phyloP scores from a whole-genome alignment of 140 eudicot species.

The Flaveria floridana region DNA sequence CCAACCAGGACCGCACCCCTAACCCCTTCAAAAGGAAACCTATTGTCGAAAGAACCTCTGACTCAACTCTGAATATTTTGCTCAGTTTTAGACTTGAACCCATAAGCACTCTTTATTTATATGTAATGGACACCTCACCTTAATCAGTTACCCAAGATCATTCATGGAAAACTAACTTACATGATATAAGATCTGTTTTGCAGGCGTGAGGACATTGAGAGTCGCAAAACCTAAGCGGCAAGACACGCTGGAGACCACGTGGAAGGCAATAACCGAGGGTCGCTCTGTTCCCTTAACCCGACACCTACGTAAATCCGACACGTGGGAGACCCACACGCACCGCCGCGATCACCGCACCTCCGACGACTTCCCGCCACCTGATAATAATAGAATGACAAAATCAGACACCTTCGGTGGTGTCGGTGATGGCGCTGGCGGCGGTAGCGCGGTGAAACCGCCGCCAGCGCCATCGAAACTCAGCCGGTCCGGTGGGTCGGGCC shows the following conservation, averaged over 20 bases:
- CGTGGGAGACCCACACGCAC: conserved; percentile 63
- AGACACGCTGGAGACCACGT: conserved; percentile 77
- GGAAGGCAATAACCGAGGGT: conserved; percentile 85
- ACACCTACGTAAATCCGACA: conserved; percentile 80
- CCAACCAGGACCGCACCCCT: too few species aligned
- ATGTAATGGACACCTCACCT: too few species aligned
- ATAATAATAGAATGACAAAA: conserved; percentile 34
- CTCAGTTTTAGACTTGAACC: too few species aligned
- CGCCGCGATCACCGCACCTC: conserved; percentile 23
- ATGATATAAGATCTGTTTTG: not conserved
- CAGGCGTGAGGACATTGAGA: conserved; percentile 54
- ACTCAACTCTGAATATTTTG: too few species aligned
- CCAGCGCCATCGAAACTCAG: conserved; percentile 28
- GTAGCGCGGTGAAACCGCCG: conserved; percentile 23
- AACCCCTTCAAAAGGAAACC: too few species aligned
- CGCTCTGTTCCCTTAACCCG: conserved; percentile 66
- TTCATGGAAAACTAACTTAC: not conserved
- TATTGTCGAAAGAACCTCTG: too few species aligned
- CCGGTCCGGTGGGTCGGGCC: conserved; percentile 45
- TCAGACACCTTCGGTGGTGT: conserved; percentile 48
- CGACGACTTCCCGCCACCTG: not conserved
- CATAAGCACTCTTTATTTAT: too few species aligned
- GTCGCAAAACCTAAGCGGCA: conserved; percentile 60
- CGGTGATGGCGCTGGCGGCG: conserved; percentile 3
- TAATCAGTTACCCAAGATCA: too few species aligned